Percentiles rank a stretch among this genome's conserved stretches.
Conservation (phyloP, 768 basidiomycete genomes). For the Leccinum arenicola region DNA sequence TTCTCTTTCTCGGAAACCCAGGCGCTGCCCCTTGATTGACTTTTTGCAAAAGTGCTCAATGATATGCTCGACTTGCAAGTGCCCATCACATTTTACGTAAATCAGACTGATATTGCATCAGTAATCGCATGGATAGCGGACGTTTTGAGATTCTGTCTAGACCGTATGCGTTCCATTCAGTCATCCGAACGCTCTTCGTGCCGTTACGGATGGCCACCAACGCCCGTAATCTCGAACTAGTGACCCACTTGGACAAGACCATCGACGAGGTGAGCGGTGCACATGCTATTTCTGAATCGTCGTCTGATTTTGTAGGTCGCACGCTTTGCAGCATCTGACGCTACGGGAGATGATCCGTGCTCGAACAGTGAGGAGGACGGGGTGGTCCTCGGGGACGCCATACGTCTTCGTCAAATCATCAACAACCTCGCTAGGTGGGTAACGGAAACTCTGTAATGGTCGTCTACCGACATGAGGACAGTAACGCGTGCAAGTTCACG, state of each 20-base stretch:
- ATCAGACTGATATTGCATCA: slow-evolving; percentile 24
- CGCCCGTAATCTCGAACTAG: slow-evolving; percentile 62
- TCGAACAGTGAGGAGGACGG: slow-evolving; percentile 45
- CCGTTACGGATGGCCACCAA: slow-evolving; percentile 67
- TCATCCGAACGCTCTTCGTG: slow-evolving; percentile 70
- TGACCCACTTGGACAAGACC: slow-evolving; percentile 62
- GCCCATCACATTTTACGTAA: background rate
- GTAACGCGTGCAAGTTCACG: slow-evolving; percentile 82
- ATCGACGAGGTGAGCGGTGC: slow-evolving; percentile 52
- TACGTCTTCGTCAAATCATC: slow-evolving; percentile 74
- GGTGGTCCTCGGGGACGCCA: slow-evolving; percentile 81
- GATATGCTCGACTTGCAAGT: slow-evolving; percentile 79
- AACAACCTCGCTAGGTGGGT: slow-evolving; percentile 76
- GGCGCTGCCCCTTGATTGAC: slow-evolving; percentile 1
- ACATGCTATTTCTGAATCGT: background rate
- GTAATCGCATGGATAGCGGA: slow-evolving; percentile 85
- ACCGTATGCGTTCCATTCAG: slow-evolving; percentile 78
- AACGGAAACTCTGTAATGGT: background rate
- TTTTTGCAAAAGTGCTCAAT: slow-evolving; percentile 55
- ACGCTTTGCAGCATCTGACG: slow-evolving; percentile 55
- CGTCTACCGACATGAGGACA: slow-evolving; percentile 21
- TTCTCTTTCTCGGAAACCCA: slow-evolving; percentile 21
- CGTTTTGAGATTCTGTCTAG: slow-evolving; percentile 67
- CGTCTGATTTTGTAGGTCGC: slow-evolving; percentile 44
- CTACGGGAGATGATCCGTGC: slow-evolving; percentile 46